Conservation (phyloP, 2,329 filamentous ascomycete genomes). For the Sporothrix sp. region DNA sequence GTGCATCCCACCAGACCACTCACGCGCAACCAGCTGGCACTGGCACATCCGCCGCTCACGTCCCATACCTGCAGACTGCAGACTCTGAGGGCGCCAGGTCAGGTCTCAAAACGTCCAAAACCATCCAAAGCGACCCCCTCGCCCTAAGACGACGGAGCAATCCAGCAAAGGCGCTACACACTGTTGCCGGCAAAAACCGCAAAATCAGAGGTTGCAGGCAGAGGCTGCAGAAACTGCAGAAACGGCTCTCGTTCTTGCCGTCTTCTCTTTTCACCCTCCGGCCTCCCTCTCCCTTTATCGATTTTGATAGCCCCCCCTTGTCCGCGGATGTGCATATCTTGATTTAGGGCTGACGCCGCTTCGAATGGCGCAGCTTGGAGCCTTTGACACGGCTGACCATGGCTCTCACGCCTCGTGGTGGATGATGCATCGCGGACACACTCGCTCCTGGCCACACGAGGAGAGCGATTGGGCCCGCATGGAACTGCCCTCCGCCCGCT, state of each 20-base stretch:
- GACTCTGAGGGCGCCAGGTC: background rate
- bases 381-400: conserved; percentile 20
- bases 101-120: too few species aligned
- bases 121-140: too few species aligned
- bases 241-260: background rate
- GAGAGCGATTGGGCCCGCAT: conserved; percentile 24
- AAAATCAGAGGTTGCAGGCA: too few species aligned
- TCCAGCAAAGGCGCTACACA: too few species aligned
- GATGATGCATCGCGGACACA: conserved; percentile 19
- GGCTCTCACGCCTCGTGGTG: conserved; percentile 20
- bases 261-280: background rate
- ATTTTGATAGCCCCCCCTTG: background rate
- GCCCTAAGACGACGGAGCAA: too few species aligned
- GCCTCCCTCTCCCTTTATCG: background rate
- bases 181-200: background rate
- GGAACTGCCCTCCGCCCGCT: conserved; percentile 19
- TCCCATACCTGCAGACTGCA: conserved; percentile 9
- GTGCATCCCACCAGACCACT: conserved; percentile 17
- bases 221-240: too few species aligned
- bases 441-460: conserved; percentile 17
- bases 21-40: conserved; percentile 18
- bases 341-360: conserved; percentile 21
- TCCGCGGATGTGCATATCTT: conserved; percentile 17
- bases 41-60: conserved; percentile 4
- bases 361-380: conserved; percentile 26